phyloP scores from a whole-genome alignment of 73 alveolate species.

The Stentor roeselii region DNA sequence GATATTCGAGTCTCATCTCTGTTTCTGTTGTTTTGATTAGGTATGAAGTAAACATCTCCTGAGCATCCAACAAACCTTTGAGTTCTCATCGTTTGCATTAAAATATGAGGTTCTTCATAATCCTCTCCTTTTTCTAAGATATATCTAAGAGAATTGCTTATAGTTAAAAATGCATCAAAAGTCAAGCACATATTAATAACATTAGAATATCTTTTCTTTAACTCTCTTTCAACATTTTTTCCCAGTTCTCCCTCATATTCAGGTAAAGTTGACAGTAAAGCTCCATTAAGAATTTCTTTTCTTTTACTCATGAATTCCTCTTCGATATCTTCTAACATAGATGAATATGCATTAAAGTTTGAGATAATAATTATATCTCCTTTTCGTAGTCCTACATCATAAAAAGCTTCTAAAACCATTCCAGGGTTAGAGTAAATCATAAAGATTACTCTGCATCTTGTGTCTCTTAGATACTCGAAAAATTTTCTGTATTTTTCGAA shows the following conservation, averaged over 20 bases:
- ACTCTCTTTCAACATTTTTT: neutral
- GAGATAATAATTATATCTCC: neutral
- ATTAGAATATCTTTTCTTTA: neutral
- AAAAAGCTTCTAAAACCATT: neutral
- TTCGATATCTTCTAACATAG: neutral
- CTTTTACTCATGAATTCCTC: neutral
- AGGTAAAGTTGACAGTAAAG: neutral
- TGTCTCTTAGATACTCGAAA: neutral
- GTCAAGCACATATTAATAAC: neutral
- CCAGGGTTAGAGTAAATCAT: neutral
- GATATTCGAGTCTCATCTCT: no score
- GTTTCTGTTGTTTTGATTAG: no score
- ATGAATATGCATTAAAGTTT: neutral
- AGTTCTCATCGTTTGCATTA: neutral
- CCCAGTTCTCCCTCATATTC: neutral
- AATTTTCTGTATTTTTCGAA: neutral
- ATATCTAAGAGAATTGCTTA: neutral
- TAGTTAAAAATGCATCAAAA: neutral
- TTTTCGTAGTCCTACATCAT: slow-evolving; percentile 18
- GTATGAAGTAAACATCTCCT: no score
- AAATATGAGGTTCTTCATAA: neutral
- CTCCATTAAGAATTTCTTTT: neutral
- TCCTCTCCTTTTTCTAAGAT: neutral
- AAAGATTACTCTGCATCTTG: neutral
- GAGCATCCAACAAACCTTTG: slow-evolving; percentile 11